Conservation (phyloP, 495 filamentous ascomycete species). For the Glonium stellatum region DNA sequence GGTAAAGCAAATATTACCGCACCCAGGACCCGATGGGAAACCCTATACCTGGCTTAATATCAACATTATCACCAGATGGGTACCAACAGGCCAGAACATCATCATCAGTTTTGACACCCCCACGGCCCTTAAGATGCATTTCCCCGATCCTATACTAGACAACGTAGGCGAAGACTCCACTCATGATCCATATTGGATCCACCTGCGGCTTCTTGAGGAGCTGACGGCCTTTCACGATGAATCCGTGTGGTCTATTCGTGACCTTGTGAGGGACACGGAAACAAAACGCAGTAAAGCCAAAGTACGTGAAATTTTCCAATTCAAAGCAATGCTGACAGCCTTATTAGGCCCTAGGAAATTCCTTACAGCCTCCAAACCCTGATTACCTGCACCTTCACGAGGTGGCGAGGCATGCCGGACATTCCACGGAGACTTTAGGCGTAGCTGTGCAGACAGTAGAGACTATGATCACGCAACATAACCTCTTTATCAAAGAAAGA, state of each 20-base stretch:
- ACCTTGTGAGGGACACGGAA: neutral
- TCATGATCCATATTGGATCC: neutral
- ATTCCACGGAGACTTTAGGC: neutral
- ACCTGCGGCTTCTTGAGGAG: neutral
- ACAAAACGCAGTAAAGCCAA: neutral
- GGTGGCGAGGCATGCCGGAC: neutral
- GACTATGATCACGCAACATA: neutral
- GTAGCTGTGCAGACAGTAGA: neutral
- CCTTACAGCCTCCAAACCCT: neutral
- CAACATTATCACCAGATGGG: too few species aligned
- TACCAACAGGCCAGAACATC: too few species aligned
- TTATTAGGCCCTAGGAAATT: neutral
- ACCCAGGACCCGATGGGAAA: too few species aligned
- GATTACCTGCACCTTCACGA: neutral
- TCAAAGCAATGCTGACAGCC: neutral
- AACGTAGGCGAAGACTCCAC: neutral
- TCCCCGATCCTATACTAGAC: too few species aligned
- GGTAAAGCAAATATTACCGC: too few species aligned
- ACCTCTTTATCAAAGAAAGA: neutral
- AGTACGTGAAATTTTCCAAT: neutral
- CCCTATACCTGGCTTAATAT: too few species aligned
- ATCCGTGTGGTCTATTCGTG: neutral
- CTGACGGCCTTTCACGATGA: neutral
- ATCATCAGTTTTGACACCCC: too few species aligned
- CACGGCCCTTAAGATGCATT: too few species aligned